phyloP scores from a whole-genome alignment of 805 yeast genomes.

The Hanseniaspora lachancei region DNA sequence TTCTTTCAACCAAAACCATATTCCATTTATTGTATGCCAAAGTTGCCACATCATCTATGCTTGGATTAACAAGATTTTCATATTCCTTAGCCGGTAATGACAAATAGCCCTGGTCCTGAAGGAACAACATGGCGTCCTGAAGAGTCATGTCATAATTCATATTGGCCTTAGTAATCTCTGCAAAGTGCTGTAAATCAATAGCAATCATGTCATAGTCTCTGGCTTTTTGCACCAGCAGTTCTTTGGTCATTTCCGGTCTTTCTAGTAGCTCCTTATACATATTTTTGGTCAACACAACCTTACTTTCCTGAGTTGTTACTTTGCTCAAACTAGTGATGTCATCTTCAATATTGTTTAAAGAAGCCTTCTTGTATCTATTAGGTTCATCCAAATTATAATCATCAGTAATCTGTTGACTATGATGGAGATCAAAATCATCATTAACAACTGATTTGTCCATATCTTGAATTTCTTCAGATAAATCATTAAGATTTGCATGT shows the following conservation, averaged over 20 bases:
- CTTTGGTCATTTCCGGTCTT: conserved; percentile 14
- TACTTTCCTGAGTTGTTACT: not conserved
- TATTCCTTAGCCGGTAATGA: conserved; percentile 28
- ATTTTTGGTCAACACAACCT: not conserved
- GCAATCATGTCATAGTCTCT: conserved; percentile 17
- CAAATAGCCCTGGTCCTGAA: conserved; percentile 27
- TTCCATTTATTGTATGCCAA: conserved; percentile 13
- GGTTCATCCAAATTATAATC: not conserved
- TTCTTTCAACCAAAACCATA: conserved; percentile 11
- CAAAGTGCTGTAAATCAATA: conserved; percentile 14
- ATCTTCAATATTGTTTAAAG: not conserved
- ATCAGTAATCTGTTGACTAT: not conserved
- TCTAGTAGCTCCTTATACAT: conserved; percentile 1
- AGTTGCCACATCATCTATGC: conserved; percentile 5
- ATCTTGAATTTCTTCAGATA: not conserved
- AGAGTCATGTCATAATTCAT: conserved; percentile 13
- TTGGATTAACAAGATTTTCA: not conserved
- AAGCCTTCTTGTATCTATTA: not conserved
- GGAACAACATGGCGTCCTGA: conserved; percentile 20
- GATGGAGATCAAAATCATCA: conserved; percentile 9
- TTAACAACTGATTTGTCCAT: not conserved
- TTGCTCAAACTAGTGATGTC: not conserved
- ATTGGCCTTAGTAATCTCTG: conserved; percentile 13
- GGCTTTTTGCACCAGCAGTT: conserved; percentile 16
- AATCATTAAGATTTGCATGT: not conserved